These are phyloP conservation scores for Cladophialophora bantiana DNA, from an alignment of 2,329 filamentous ascomycete species.

Conservation along the genomic window DNA sequence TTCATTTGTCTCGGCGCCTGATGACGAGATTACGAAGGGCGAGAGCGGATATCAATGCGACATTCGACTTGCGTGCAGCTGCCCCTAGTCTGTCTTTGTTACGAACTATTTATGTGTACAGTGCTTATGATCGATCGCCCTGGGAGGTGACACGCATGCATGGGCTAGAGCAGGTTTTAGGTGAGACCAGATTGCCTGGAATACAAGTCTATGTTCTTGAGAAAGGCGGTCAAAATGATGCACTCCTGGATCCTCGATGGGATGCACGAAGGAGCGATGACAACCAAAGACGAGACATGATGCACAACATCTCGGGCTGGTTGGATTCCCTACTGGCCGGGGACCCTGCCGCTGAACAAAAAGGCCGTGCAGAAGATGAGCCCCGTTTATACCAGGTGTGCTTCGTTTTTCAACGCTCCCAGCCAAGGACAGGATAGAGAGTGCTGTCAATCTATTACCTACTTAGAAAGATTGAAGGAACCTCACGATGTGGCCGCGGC, in stretches of 20 bases:
- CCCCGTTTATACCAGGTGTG: slow-evolving; percentile 19
- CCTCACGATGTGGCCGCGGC: slow-evolving; percentile 43
- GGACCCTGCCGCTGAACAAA: not conserved
- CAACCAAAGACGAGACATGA: slow-evolving; percentile 6
- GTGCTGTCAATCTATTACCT: too few species aligned
- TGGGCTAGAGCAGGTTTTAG: slow-evolving; percentile 12
- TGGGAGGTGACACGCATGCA: slow-evolving; percentile 27
- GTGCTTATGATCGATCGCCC: slow-evolving; percentile 1
- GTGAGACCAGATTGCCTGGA: slow-evolving; percentile 5
- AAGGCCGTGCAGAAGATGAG: not conserved
- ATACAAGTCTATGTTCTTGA: slow-evolving; percentile 22
- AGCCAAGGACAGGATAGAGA: not conserved
- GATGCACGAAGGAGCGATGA: slow-evolving; percentile 25
- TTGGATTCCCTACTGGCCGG: slow-evolving; percentile 17
- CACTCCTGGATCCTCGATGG: slow-evolving; percentile 32
- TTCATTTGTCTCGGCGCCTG: slow-evolving; percentile 27
- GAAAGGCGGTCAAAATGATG: slow-evolving; percentile 6
- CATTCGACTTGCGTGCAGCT: not conserved
- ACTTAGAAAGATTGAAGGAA: slow-evolving; percentile 31
- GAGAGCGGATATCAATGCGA: slow-evolving; percentile 9
- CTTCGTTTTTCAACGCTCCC: slow-evolving; percentile 9
- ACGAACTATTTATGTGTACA: slow-evolving; percentile 27
- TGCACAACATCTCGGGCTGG: slow-evolving; percentile 20
- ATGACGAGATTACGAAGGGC: slow-evolving; percentile 32
- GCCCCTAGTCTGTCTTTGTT: slow-evolving; percentile 7